Percentiles rank a stretch among this genome's conserved stretches.
Conservation (phyloP, 345 rosid species). For the Salix exigua region DNA sequence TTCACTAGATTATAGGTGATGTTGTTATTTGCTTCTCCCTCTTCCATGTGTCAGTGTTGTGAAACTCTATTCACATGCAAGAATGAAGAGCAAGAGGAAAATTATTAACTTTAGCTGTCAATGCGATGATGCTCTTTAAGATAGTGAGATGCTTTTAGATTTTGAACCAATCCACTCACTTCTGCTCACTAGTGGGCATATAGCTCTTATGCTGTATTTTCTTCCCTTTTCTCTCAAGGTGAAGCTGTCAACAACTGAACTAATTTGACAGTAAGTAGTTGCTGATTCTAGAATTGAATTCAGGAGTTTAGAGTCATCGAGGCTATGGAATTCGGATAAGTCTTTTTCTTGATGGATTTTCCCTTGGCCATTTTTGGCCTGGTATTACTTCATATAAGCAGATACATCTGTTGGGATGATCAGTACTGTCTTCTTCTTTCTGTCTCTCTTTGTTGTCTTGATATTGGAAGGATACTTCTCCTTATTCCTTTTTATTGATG, state of each 20-base stretch:
- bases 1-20: background rate
- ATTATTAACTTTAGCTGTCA: background rate
- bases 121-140: background rate
- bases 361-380: background rate
- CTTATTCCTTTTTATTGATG: background rate
- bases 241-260: background rate
- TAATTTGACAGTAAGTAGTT: background rate
- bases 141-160: background rate
- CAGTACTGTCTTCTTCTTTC: background rate
- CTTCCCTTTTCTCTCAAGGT: background rate
- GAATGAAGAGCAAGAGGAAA: background rate
- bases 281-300: background rate
- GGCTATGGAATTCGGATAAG: background rate
- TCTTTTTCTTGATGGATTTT: background rate
- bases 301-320: background rate
- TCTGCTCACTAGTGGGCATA: background rate
- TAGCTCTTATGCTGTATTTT: background rate
- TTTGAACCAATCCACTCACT: background rate
- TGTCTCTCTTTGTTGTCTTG: background rate
- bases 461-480: background rate
- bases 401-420: background rate
- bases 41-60: background rate
- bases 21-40: slow-evolving; percentile 1
- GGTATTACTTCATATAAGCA: background rate
- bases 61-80: background rate